Conservation (phyloP, 1,139 yeast genomes). For the Nakaseomyces nivariensis region DNA sequence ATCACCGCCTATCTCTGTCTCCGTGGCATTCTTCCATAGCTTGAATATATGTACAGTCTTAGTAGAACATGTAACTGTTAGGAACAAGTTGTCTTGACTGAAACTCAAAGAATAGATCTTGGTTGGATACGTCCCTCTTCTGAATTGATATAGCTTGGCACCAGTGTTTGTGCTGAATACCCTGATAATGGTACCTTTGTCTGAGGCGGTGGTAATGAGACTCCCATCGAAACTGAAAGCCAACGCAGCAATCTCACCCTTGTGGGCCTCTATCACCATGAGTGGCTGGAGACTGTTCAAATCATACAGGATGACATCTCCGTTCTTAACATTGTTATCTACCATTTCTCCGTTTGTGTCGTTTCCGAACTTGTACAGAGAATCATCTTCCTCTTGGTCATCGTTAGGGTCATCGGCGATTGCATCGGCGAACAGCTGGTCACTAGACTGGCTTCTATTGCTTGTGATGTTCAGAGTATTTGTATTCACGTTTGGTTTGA, state of each 20-base stretch:
- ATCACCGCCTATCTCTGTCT: constrained; percentile 14
- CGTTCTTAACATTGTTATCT: constrained; percentile 39
- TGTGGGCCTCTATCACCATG: constrained; percentile 89
- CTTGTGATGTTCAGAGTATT: constrained; percentile 16
- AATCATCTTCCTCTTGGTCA: constrained; percentile 4
- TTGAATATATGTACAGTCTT: constrained; percentile 90
- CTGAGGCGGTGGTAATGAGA: constrained; percentile 85
- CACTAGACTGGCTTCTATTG: constrained; percentile 6
- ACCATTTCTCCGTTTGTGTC: constrained; percentile 17
- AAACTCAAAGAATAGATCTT: constrained; percentile 76
- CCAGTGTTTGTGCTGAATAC: constrained; percentile 83
- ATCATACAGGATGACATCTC: constrained; percentile 85
- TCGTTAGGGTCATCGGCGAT: background rate
- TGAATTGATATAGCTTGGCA: constrained; percentile 71
- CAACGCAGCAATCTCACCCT: constrained; percentile 71
- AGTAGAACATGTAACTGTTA: constrained; percentile 82
- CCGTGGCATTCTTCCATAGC: constrained; percentile 29
- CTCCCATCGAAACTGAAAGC: constrained; percentile 74
- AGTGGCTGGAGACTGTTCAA: constrained; percentile 69
- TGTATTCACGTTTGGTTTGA: constrained; percentile 23
- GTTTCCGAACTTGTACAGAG: constrained; percentile 20
- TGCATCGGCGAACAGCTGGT: background rate
- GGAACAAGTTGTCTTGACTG: constrained; percentile 61
- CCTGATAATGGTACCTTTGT: constrained; percentile 86
- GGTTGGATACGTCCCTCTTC: constrained; percentile 92